Percentiles rank a stretch among this genome's conserved stretches.
Evolutionary conservation across 208 protist species (phyloP).

Genomic region (Acanthamoeba culbertsoni): DNA sequence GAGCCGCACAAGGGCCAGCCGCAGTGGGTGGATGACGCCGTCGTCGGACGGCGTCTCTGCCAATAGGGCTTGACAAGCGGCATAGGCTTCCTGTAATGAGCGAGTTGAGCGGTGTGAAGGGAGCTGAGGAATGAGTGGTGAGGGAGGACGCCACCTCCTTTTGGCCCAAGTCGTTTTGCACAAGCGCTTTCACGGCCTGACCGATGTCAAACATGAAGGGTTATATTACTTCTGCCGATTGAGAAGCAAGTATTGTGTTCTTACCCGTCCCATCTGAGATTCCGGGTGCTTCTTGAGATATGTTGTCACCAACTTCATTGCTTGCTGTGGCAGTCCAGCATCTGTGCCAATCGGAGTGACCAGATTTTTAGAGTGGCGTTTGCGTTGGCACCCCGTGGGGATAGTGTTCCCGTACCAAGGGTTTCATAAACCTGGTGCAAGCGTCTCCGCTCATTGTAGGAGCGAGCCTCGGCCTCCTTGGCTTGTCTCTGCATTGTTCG

Average conservation of each 20-base stretch:
- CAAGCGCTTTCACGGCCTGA: background rate
- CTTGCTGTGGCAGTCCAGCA: background rate
- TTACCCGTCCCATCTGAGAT: background rate
- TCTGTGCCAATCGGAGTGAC: background rate
- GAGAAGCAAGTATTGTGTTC: background rate
- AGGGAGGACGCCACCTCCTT: background rate
- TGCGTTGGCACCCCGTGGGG: background rate
- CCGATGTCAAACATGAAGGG: background rate
- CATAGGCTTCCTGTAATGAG: background rate
- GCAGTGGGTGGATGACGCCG: background rate
- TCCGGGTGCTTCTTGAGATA: slow-evolving; percentile 56
- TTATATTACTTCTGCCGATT: background rate
- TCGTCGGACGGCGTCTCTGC: background rate
- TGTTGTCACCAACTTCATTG: slow-evolving; percentile 1
- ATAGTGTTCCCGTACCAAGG: background rate
- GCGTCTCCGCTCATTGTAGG: background rate
- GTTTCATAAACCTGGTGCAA: background rate
- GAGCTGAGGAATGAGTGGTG: background rate
- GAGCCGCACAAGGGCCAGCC: background rate
- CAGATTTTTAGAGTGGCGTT: background rate
- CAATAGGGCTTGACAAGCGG: background rate
- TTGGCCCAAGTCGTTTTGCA: background rate
- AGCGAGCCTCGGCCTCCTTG: slow-evolving; percentile 23
- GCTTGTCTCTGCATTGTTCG: background rate
- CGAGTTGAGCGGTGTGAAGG: background rate